Percentiles rank a stretch among this genome's conserved stretches.
Conservation (phyloP, 208 protist genomes). For the Naegleria fowleri region DNA sequence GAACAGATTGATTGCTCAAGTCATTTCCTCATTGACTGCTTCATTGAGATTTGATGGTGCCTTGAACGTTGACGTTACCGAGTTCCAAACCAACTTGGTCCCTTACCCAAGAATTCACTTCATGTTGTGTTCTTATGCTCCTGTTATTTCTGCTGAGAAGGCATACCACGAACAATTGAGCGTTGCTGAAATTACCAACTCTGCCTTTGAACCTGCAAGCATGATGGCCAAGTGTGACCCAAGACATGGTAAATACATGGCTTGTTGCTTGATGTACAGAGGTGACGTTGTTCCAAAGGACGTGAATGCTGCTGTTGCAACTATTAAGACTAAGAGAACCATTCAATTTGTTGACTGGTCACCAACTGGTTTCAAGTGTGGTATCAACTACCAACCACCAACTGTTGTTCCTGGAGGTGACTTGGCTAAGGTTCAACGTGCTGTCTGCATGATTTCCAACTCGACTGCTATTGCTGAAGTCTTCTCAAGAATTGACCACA, state of each 20-base stretch:
- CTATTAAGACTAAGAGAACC: slow-evolving; percentile 80
- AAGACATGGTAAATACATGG: slow-evolving; percentile 84
- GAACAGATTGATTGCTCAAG: slow-evolving; percentile 89
- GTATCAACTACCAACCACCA: slow-evolving; percentile 93
- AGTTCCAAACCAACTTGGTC: slow-evolving; percentile 94
- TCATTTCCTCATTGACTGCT: slow-evolving; percentile 88
- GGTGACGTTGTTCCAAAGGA: slow-evolving; percentile 88
- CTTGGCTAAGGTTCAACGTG: slow-evolving; percentile 79
- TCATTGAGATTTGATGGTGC: slow-evolving; percentile 90
- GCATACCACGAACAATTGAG: slow-evolving; percentile 72
- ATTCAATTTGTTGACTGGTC: slow-evolving; percentile 92
- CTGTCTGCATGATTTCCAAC: slow-evolving; percentile 90
- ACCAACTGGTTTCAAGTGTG: slow-evolving; percentile 95
- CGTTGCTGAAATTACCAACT: slow-evolving; percentile 76
- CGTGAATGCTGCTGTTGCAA: slow-evolving; percentile 68
- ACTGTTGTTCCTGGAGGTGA: slow-evolving; percentile 82
- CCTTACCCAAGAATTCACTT: slow-evolving; percentile 94
- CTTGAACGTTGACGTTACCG: slow-evolving; percentile 90
- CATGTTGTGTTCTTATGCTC: slow-evolving; percentile 73
- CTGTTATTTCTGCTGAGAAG: slow-evolving; percentile 66
- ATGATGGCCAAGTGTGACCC: slow-evolving; percentile 87
- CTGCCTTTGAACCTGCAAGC: slow-evolving; percentile 69
- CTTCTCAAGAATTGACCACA: slow-evolving; percentile 80
- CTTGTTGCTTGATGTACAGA: slow-evolving; percentile 85
- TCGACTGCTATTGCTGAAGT: slow-evolving; percentile 84